These are phyloP conservation scores for Oleoguttula mirabilis DNA, from an alignment of 495 filamentous ascomycete genomes.

Conservation along the genomic window DNA sequence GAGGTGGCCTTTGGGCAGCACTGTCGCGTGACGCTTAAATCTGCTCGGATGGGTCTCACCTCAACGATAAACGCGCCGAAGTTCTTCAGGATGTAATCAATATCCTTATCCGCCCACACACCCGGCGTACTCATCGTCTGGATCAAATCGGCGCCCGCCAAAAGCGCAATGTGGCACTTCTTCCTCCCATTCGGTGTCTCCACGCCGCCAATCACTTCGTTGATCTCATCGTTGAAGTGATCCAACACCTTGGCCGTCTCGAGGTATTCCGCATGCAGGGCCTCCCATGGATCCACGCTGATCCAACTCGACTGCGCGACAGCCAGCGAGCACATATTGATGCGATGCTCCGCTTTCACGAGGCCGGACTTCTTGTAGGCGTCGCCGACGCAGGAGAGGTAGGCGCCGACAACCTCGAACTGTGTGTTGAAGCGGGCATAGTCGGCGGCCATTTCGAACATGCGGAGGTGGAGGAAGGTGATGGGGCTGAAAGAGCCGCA, in stretches of 20 bases:
- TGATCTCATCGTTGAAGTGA: constrained; percentile 82
- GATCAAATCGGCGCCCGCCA: constrained; percentile 48
- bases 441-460: constrained; percentile 87
- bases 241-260: constrained; percentile 81
- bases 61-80: constrained; percentile 76
- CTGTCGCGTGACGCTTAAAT: too few species aligned
- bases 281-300: constrained; percentile 62
- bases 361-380: constrained; percentile 87
- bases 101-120: constrained; percentile 72
- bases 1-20: too few species aligned
- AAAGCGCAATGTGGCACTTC: constrained; percentile 54
- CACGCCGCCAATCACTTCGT: constrained; percentile 61
- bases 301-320: constrained; percentile 36
- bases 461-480: constrained; percentile 79
- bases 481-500: constrained; percentile 85
- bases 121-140: constrained; percentile 69
- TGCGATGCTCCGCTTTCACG: constrained; percentile 59
- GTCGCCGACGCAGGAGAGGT: constrained; percentile 68
- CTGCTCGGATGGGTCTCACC: too few species aligned
- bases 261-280: constrained; percentile 64
- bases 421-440: constrained; percentile 69
- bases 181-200: constrained; percentile 48
- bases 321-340: constrained; percentile 63
- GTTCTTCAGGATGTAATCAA: constrained; percentile 74
- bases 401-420: constrained; percentile 77